A percentile compares a stretch with the other conserved stretches of the same genome.
Evolutionary conservation across 1,284 basidiomycete species (phyloP).

Genomic region (Boletellus deceptivus): DNA sequence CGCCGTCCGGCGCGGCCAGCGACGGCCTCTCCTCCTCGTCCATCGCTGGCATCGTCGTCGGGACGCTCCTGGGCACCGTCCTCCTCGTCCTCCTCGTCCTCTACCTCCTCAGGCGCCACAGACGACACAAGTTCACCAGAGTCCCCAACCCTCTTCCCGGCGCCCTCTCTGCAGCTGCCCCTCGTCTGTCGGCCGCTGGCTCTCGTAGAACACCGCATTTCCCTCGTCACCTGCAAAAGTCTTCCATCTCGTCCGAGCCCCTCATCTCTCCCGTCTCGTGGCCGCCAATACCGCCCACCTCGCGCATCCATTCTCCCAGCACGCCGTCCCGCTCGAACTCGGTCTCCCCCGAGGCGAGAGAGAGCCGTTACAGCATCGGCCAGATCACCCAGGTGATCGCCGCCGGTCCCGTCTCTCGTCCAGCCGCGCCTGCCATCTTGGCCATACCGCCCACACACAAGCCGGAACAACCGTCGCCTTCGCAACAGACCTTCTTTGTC

Average conservation of each 20-base stretch:
- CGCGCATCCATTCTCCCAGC: slow-evolving; percentile 1
- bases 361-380: neutral
- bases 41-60: slow-evolving; percentile 27
- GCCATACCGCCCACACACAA: slow-evolving; percentile 6
- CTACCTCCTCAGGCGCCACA: slow-evolving; percentile 15
- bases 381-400: slow-evolving; percentile 4
- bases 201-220: neutral
- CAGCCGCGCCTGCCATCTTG: neutral
- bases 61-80: slow-evolving; percentile 13
- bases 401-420: neutral
- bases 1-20: neutral
- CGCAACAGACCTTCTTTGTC: slow-evolving; percentile 16
- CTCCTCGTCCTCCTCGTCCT: slow-evolving; percentile 17
- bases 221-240: slow-evolving; percentile 9
- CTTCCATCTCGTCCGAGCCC: slow-evolving; percentile 26
- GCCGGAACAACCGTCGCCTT: neutral
- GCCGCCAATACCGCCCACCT: slow-evolving; percentile 5
- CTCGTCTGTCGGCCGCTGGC: neutral
- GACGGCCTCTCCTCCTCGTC: slow-evolving; percentile 8
- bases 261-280: slow-evolving; percentile 15
- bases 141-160: slow-evolving; percentile 17
- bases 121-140: slow-evolving; percentile 15
- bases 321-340: slow-evolving; percentile 4
- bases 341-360: slow-evolving; percentile 1
- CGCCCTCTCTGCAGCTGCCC: neutral